Base-by-base conservation (phyloP, 129 eudicot genomes). In the Mikania micrantha region DNA sequence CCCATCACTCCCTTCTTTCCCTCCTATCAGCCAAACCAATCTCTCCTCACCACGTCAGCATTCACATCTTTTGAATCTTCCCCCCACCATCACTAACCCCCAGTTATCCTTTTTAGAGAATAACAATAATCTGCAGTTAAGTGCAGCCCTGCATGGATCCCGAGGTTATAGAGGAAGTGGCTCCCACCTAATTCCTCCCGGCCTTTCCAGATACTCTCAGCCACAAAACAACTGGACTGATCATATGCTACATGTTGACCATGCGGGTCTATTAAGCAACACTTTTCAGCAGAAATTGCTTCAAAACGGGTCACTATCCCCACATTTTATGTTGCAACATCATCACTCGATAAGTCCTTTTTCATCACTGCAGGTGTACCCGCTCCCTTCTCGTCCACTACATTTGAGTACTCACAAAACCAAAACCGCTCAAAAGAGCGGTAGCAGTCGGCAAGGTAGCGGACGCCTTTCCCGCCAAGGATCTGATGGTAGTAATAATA, bases 221-320 rank as follows among this genome's bases (percentile, higher is more conserved):
- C 71, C 76, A 20, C 94, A 80, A 29, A 87, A 76, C 64, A 86
- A 78, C 31, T 89, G 95, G 99, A 65, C 75, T 45, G 81, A 76
- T 65, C 88, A 79, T 45, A 76, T 76, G 80, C 79, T 84, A 70
- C 95, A 83, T 68, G 93, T 88, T 48, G 90, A 85, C 63, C 90
- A 89, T 36, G 79, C 99, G 42, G 84, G 69, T 66, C 74, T 94
- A 58, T 63, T 87, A 44, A 87, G 85, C 80, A 87, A 71, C 82
- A 71, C 90, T 4, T 71, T 89, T 77, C 97, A 85, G 71, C 97
- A 87, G 61, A 86, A 85, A 39, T 65, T 81, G 34, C 74, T 75
- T 68, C 99, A 83, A 34, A 87, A 79, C 61, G 90, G 95, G 45
- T 70, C 85, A 40, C 54, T 94, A 16, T 60, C 86, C 50, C 77